These are phyloP conservation scores for Crepidotus variabilis DNA, from an alignment of 768 basidiomycete genomes.

Conservation along the genomic window DNA sequence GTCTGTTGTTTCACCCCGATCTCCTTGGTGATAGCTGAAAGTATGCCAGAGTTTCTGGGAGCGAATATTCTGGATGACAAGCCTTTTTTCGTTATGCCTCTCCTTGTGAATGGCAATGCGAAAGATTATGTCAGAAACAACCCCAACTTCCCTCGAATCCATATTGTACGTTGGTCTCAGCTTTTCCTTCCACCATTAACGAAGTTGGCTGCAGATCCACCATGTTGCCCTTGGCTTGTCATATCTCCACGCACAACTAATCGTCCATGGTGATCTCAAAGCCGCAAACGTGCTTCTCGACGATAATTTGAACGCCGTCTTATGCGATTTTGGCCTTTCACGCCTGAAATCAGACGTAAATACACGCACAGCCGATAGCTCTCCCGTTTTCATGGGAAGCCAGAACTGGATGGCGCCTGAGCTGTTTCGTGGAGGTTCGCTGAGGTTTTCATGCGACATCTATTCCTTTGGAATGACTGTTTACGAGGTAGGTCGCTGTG, in stretches of 20 bases:
- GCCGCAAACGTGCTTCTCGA: slow-evolving; percentile 21
- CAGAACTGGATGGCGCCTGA: slow-evolving; percentile 26
- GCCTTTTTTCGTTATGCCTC: slow-evolving; percentile 23
- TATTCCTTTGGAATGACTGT: slow-evolving; percentile 23
- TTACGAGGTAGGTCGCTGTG: slow-evolving; percentile 17
- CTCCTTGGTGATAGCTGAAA: not conserved
- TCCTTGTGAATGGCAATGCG: slow-evolving; percentile 16
- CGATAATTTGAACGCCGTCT: slow-evolving; percentile 14
- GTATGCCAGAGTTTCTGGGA: slow-evolving; percentile 16
- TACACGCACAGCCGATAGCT: slow-evolving; percentile 7
- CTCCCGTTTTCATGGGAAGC: slow-evolving; percentile 10
- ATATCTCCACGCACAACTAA: slow-evolving; percentile 20
- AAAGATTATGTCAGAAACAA: slow-evolving; percentile 11
- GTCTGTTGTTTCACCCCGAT: not conserved
- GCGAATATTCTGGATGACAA: slow-evolving; percentile 19
- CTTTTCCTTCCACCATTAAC: not conserved
- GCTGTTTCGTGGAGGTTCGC: slow-evolving; percentile 14
- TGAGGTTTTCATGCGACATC: slow-evolving; percentile 15
- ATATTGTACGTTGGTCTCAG: slow-evolving; percentile 11
- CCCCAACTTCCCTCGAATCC: slow-evolving; percentile 16
- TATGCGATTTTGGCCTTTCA: slow-evolving; percentile 24
- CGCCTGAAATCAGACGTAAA: slow-evolving; percentile 20
- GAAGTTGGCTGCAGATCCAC: slow-evolving; percentile 11
- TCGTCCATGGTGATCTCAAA: slow-evolving; percentile 26
- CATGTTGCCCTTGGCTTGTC: slow-evolving; percentile 19